Base-by-base conservation (phyloP, 2,329 filamentous ascomycete species). In the Colletotrichum coccodes region DNA sequence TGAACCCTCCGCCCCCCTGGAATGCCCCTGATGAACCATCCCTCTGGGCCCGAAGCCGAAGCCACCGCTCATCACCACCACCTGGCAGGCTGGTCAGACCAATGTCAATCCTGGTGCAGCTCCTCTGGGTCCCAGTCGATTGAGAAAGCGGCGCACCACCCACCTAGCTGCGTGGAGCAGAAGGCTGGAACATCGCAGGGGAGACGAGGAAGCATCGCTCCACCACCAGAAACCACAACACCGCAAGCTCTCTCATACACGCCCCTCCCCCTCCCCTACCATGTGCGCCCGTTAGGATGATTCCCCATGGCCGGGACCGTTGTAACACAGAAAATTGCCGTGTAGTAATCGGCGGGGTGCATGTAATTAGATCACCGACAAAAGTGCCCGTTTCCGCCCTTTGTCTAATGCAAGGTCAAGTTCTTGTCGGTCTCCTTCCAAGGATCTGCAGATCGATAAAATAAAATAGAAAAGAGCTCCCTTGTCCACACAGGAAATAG, bases 261-360 rank as follows among this genome's bases (percentile, higher is more conserved):
- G 12, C 34, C 21, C 34, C 34, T 23, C 12, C 36, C 36, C 16
- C 16, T 9, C 52, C 36, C 16, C n/a, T 2, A 23, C 44, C 57
- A 21, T 60, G 57, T 47, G 42, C 42, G 42, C 44, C 44, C 58
- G 58, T 60, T 60, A 32, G 44, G 57, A 60, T 38, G 30, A 32
- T 58, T 47, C 54, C 38, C 54, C 44, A 59, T 58, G 34, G 61
- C 56, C 56, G 36, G 62, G 61, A 44, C 44, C 26, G 21, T 36
- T 61, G 57, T 56, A 32, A 26, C 42, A 44, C 52, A 57, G 64
- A 64, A 64, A 64, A 68, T 68, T 68, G 64, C 60, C 64, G 60
- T 46, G 60, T 68, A 58, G 60, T 53, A 68, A 46, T 52, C 64
- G 64, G 60, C 64, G 64, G 64, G 64, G 64, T 46, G 42, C 64